Evolutionary conservation across 257 asterid species (phyloP).

Genomic region (Fraxinus anomala): DNA sequence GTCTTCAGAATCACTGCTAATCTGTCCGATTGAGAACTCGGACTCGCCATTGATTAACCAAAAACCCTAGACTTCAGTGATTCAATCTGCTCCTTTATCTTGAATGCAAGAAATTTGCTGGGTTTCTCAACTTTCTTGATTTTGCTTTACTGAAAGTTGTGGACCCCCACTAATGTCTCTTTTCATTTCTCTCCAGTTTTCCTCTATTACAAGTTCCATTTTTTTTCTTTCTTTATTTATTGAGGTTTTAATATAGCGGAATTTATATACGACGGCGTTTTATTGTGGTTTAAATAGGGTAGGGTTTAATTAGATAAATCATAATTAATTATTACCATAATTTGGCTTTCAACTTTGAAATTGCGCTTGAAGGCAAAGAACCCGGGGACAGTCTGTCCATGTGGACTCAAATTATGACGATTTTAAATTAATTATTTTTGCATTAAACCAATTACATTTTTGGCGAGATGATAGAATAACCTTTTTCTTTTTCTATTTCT

Average conservation of each 20-base stretch:
- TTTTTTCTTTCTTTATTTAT: not conserved
- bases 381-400: no score
- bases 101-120: slow-evolving; percentile 18
- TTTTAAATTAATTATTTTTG: no score
- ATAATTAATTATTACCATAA: no score
- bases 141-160: slow-evolving; percentile 26
- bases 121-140: slow-evolving; percentile 1
- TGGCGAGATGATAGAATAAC: no score
- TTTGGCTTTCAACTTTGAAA: no score
- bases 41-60: slow-evolving; percentile 40
- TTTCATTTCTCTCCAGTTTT: not conserved
- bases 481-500: no score
- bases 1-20: slow-evolving; percentile 52
- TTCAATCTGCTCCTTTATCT: slow-evolving; percentile 5
- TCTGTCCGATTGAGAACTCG: slow-evolving; percentile 60
- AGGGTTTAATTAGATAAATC: not conserved
- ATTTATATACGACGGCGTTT: not conserved
- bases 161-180: slow-evolving; percentile 28
- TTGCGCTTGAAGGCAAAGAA: no score
- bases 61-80: slow-evolving; percentile 6
- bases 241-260: not conserved
- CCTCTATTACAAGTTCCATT: not conserved
- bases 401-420: no score
- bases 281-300: not conserved
- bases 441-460: no score